Base-by-base conservation (phyloP, 805 yeast species). In the Starmerella apis region DNA sequence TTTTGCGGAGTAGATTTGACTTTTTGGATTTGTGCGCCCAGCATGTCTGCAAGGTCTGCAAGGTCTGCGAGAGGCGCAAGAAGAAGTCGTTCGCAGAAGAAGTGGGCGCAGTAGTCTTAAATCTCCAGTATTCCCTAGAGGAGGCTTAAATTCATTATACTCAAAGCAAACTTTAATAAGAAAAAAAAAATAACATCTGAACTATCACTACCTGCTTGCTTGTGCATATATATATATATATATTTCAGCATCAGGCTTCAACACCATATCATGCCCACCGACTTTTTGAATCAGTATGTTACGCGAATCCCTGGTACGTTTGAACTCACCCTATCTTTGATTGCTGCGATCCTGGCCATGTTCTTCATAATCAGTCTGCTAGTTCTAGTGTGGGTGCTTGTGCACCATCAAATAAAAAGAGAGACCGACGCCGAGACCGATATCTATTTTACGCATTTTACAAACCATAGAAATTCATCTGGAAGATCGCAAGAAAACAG, bases 291-390 rank as follows among this genome's bases (percentile, higher is more conserved):
- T 3, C 20, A 24, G 43, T 38, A 38, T 14, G 43, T 20, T 4
- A 23, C 8, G 43, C 43, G 43, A 5, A 28, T 28, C 30, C 46
- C 46, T 13, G 22, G 28, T 7, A 20, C 46, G 5, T 23, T 30
- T n/a, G 46, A 42, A 23, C 20, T 11, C 20, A 37, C 28, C 19
- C 4, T 38, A 11, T 20, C 36, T n/a, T 6, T 42, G 18, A n/a
- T 20, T 19, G 46, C 43, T 5, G 51, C 51, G 9, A 16, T 48
- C 19, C 20, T 44, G n/a, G 33, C 37, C 19, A 48, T 48, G 51
- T 25, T 43, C 31, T 16, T 35, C 31, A 48, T 43, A 9, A 27
- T 48, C n/a, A 25, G 46, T 14, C 18, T 42, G 18, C 31, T 47
- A 5, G 37, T 47, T 6, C 44, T 28, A 7, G 13, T 33, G 8